Conservation (phyloP, 2,329 filamentous ascomycete species). For the Zymoseptoria tritici region DNA sequence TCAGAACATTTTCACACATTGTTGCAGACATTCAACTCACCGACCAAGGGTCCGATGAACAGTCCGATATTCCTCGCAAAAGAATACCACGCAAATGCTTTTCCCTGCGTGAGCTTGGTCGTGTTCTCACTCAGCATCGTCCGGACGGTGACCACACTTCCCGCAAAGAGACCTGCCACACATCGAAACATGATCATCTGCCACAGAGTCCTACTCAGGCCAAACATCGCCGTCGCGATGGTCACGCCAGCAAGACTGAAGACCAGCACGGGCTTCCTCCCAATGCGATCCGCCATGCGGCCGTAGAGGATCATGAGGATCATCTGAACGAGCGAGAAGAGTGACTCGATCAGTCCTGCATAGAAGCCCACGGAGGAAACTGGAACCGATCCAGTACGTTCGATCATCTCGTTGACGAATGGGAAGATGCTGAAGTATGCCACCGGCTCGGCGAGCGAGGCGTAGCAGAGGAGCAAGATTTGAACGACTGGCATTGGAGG, state of each 20-base stretch:
- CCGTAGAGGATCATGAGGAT: slow-evolving; percentile 72
- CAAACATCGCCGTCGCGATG: slow-evolving; percentile 57
- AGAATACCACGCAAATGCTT: slow-evolving; percentile 68
- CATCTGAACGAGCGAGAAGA: slow-evolving; percentile 70
- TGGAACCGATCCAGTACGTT: slow-evolving; percentile 54
- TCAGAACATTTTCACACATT: not conserved
- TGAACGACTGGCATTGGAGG: slow-evolving; percentile 50
- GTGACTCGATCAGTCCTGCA: slow-evolving; percentile 60
- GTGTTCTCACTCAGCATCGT: slow-evolving; percentile 71
- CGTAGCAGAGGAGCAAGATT: slow-evolving; percentile 65
- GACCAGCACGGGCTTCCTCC: slow-evolving; percentile 66
- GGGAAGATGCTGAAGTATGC: slow-evolving; percentile 74
- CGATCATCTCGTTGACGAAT: slow-evolving; percentile 71
- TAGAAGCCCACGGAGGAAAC: slow-evolving; percentile 70
- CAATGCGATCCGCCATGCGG: slow-evolving; percentile 57
- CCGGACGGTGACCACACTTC: slow-evolving; percentile 65
- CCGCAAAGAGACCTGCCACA: slow-evolving; percentile 64
- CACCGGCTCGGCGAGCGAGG: slow-evolving; percentile 64
- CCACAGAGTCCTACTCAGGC: slow-evolving; percentile 56
- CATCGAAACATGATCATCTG: slow-evolving; percentile 70
- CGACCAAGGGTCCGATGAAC: slow-evolving; percentile 60
- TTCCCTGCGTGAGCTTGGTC: slow-evolving; percentile 61
- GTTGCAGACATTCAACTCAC: slow-evolving; percentile 17
- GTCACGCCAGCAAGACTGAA: slow-evolving; percentile 58
- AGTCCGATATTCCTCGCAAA: slow-evolving; percentile 67